Base-by-base conservation (phyloP, 225 moss, liverwort and hornwort species). In the Polytrichum commune region DNA sequence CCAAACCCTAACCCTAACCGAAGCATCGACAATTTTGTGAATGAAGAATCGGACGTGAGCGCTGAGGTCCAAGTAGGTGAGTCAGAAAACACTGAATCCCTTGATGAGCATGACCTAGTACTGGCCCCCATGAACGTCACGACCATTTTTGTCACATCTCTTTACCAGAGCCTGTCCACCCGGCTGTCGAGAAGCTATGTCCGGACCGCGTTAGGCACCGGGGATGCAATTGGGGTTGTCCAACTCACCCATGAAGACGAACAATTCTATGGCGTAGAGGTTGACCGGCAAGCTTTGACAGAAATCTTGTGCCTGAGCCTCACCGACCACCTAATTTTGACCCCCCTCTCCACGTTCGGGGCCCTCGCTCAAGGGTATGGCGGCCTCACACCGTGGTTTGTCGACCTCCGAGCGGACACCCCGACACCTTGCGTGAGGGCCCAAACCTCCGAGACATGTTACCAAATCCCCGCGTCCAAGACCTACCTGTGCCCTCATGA, bases 301-400 rank as follows among this genome's bases (percentile, higher is more conserved):
- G 90, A 92, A 67, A 68, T 92, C 13, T 53, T 92, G 35, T 88
- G 82, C 29, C 62, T 90, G 8, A 92, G 92, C 76, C 62, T 92
- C 2, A 83, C 85, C 5, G 92, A 92, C 28, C 73, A 76, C 18
- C 53, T 90, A 10, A 69, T 92, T 16, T 20, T 80, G 55, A 88
- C 92, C 5, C 90, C 92, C 6, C 73, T 74, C 26, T 92, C 87
- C 9, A 92, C 92, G 2, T 90, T 92, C 29, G 90, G 92, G 0
- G 88, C 87, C 4, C 19, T 81, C 9, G 87, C 92, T 29, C 92
- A 92, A 70, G 90, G 78, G 19, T 92, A 88, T 1, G 88, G 90
- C 3, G 88, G 81, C 20, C 54, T 87, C 6, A 85, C 72, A 2
- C 92, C 92, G 1, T 92, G 92, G 90, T 81, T 85, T 9, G 69